Conservation (phyloP, 306 rosid genomes). For the Lablab purpureus region DNA sequence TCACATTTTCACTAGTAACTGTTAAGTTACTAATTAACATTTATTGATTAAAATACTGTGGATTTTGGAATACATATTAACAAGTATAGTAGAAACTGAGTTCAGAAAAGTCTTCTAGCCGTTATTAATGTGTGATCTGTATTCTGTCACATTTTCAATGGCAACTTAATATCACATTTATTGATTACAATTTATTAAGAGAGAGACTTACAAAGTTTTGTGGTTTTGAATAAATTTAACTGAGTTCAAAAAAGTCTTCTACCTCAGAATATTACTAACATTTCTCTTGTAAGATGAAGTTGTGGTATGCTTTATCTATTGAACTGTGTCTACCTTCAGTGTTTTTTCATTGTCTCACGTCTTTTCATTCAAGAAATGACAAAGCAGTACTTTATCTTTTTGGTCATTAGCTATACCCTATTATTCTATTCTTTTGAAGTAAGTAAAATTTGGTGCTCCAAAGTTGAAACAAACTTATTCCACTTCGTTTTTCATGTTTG, state of each 20-base stretch:
- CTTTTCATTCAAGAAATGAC: conserved; percentile 36
- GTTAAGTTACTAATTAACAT: background rate
- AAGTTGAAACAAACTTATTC: conserved; percentile 34
- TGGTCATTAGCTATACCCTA: conserved; percentile 34
- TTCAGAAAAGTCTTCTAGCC: background rate
- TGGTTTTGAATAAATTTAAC: background rate
- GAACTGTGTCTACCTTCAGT: background rate
- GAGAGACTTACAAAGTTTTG: background rate
- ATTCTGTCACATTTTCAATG: background rate
- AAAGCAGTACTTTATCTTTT: conserved; percentile 33
- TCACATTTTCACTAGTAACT: background rate
- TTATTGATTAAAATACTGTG: background rate
- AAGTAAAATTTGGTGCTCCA: conserved; percentile 42
- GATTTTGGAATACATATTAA: background rate
- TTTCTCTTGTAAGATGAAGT: background rate
- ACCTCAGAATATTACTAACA: background rate
- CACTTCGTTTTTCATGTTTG: conserved; percentile 19
- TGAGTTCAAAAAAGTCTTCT: background rate
- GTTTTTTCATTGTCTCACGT: background rate
- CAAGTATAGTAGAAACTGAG: too few relatives aligned
- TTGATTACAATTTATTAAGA: background rate
- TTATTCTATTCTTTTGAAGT: conserved; percentile 42
- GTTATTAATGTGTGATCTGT: background rate
- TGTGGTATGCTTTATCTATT: background rate
- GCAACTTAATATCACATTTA: background rate